Conservation (phyloP, 345 rosid genomes). For the Clarkia xantiana region DNA sequence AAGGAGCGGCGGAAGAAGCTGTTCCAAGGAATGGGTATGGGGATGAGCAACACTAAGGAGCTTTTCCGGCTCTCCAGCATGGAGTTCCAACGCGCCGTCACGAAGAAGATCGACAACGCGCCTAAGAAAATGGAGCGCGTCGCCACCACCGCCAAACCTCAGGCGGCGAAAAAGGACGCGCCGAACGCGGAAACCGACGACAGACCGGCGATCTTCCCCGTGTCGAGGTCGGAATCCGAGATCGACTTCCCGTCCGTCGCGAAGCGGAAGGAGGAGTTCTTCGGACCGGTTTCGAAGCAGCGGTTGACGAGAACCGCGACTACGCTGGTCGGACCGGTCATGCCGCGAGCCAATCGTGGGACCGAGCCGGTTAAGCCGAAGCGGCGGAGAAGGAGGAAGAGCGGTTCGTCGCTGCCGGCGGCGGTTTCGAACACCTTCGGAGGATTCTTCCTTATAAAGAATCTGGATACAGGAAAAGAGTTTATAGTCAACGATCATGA, state of each 20-base stretch:
- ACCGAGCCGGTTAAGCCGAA: slow-evolving; percentile 26
- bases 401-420: neutral
- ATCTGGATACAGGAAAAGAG: slow-evolving; percentile 75
- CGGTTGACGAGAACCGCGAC: slow-evolving; percentile 53
- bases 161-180: too few species aligned
- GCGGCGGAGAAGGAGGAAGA: slow-evolving; percentile 5
- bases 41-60: slow-evolving; percentile 15
- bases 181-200: too few species aligned
- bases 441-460: slow-evolving; percentile 80
- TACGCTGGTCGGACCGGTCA: slow-evolving; percentile 21
- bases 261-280: slow-evolving; percentile 52
- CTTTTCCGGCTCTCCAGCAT: slow-evolving; percentile 19
- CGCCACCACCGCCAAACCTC: too few species aligned
- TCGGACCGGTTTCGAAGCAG: slow-evolving; percentile 52
- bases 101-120: slow-evolving; percentile 9
- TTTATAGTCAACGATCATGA: slow-evolving; percentile 66
- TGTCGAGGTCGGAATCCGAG: slow-evolving; percentile 60
- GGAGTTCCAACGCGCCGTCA: slow-evolving; percentile 14
- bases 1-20: slow-evolving; percentile 58
- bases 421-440: slow-evolving; percentile 30
- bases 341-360: slow-evolving; percentile 17
- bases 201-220: slow-evolving; percentile 13
- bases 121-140: too few species aligned
- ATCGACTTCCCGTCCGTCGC: slow-evolving; percentile 38
- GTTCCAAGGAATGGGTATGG: slow-evolving; percentile 66